Conservation (phyloP, 2,329 filamentous ascomycete species). For the Pestalotiopsis fici region DNA sequence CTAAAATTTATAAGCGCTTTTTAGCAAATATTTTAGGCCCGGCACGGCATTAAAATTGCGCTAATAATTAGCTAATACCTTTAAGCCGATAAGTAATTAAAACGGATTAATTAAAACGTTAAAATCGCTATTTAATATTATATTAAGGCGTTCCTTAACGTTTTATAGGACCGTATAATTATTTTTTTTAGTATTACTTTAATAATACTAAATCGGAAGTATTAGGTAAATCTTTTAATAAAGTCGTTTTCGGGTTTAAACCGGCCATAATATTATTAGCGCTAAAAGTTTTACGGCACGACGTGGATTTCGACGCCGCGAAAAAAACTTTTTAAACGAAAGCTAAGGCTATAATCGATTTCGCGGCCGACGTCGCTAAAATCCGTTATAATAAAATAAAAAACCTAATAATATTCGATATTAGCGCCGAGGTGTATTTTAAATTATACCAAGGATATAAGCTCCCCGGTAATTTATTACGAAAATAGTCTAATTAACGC, state of each 20-base stretch:
- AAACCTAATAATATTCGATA: background rate
- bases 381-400: background rate
- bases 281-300: background rate
- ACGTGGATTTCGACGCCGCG: background rate
- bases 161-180: background rate
- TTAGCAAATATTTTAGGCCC: background rate
- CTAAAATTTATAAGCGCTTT: background rate
- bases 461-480: background rate
- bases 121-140: background rate
- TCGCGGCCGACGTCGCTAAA: background rate
- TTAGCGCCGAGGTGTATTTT: background rate
- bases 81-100: background rate
- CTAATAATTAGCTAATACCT: background rate
- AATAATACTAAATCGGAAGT: background rate
- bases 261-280: background rate
- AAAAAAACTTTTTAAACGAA: background rate
- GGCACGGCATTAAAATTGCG: background rate
- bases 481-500: background rate
- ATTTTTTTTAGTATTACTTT: background rate
- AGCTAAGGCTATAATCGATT: background rate
- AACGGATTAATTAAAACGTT: background rate
- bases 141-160: background rate
- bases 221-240: background rate
- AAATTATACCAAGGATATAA: background rate
- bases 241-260: background rate